A percentile compares a stretch with the other conserved stretches of the same genome.
Conservation (phyloP, 2,329 filamentous ascomycete species). For the Hypoxylon sp. region DNA sequence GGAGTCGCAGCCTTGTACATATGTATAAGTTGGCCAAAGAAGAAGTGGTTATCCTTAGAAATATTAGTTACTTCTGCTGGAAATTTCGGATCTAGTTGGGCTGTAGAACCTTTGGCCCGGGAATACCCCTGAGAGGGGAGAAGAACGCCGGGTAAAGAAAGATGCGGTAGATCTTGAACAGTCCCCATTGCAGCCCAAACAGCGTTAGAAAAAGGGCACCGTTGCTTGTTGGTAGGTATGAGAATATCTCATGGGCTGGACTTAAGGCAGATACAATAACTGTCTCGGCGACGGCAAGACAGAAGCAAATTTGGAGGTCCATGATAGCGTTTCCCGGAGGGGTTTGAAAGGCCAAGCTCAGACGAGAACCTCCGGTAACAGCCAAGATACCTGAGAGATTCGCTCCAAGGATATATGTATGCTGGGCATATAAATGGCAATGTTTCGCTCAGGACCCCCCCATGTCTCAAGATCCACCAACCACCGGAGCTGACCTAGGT, state of each 20-base stretch:
- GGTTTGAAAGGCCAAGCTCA: constrained; percentile 6
- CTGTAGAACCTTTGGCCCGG: constrained; percentile 33
- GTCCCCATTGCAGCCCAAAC: constrained; percentile 26
- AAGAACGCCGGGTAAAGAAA: constrained; percentile 38
- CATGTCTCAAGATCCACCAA: constrained; percentile 13
- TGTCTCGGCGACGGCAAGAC: constrained; percentile 23
- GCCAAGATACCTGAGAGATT: background rate
- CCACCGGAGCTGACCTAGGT: constrained; percentile 15
- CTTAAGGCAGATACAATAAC: constrained; percentile 16
- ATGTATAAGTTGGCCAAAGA: constrained; percentile 40
- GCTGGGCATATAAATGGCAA: constrained; percentile 6
- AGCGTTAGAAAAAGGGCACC: constrained; percentile 19
- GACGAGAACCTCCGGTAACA: constrained; percentile 9
- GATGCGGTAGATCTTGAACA: constrained; percentile 33
- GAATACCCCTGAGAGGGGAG: constrained; percentile 31
- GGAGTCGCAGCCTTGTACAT: constrained; percentile 37
- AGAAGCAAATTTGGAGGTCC: constrained; percentile 33
- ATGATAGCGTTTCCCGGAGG: constrained; percentile 12
- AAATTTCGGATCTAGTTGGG: background rate
- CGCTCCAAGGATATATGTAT: constrained; percentile 6
- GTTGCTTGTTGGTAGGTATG: constrained; percentile 1
- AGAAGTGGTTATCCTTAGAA: constrained; percentile 39
- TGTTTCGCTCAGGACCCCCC: constrained; percentile 12
- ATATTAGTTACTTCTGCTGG: constrained; percentile 5
- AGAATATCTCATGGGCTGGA: constrained; percentile 8